These are phyloP conservation scores for Pythium rishiriense DNA, from an alignment of 352 stramenopile species.

Conservation along the genomic window DNA sequence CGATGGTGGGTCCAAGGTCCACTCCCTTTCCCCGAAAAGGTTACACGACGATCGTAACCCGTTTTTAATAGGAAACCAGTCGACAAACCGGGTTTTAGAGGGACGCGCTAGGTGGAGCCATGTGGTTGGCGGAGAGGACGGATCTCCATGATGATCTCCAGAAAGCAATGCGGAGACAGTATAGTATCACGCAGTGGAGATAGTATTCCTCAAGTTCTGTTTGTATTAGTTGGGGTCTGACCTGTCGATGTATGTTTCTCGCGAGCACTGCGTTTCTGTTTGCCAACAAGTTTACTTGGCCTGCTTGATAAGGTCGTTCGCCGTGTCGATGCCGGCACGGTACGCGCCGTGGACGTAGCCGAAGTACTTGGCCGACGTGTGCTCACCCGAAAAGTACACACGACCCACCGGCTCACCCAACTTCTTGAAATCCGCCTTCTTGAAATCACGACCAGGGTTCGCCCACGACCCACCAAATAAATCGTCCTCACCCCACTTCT, in stretches of 20 bases:
- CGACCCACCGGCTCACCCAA: conserved; percentile 8
- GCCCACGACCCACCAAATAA: conserved; percentile 12
- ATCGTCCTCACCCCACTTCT: conserved; percentile 15
- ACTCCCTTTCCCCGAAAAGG: neutral
- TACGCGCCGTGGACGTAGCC: conserved; percentile 15
- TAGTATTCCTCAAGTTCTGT: too few species aligned
- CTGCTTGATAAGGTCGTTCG: too few species aligned
- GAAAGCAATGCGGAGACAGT: too few species aligned
- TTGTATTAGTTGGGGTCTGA: too few species aligned
- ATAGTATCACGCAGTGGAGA: too few species aligned
- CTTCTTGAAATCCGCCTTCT: conserved; percentile 1
- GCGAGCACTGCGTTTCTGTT: too few species aligned
- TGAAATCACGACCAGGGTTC: conserved; percentile 4
- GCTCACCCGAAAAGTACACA: conserved; percentile 17
- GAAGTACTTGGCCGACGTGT: conserved; percentile 18
- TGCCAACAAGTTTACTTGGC: neutral
- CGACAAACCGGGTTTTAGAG: neutral
- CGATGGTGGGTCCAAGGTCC: neutral
- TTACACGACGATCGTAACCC: conserved; percentile 2
- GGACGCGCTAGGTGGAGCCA: conserved; percentile 7
- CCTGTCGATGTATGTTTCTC: too few species aligned
- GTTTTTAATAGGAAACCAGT: conserved; percentile 2
- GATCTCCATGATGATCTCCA: neutral
- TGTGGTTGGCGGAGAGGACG: neutral
- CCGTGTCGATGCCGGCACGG: conserved; percentile 8